Percentiles rank a stretch among this genome's conserved stretches.
Conservation (phyloP, 192 early-diverging fungal genomes). For the Rhizophagus sp. region DNA sequence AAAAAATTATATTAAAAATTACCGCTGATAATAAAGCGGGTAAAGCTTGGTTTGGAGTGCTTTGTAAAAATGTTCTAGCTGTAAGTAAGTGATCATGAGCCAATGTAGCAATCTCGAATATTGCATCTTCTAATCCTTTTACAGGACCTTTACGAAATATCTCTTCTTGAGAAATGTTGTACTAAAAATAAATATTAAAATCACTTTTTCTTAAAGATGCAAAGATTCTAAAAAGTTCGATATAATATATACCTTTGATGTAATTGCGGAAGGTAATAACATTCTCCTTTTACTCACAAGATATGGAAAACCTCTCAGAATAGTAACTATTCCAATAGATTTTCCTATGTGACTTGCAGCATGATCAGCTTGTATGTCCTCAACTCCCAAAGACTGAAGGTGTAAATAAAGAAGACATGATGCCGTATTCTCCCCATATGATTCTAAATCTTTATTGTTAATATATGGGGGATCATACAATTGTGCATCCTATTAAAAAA, state of each 20-base stretch:
- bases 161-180: slow-evolving; percentile 74
- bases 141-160: slow-evolving; percentile 62
- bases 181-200: slow-evolving; percentile 45
- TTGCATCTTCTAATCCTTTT: slow-evolving; percentile 69
- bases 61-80: slow-evolving; percentile 61
- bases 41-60: slow-evolving; percentile 60
- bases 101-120: slow-evolving; percentile 84
- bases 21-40: slow-evolving; percentile 76
- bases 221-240: background rate
- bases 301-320: slow-evolving; percentile 74
- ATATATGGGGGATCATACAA: slow-evolving; percentile 68
- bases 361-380: slow-evolving; percentile 84
- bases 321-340: slow-evolving; percentile 77
- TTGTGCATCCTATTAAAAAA: slow-evolving; percentile 50
- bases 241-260: slow-evolving; percentile 63
- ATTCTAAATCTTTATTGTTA: slow-evolving; percentile 76
- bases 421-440: slow-evolving; percentile 86
- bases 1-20: slow-evolving; percentile 20
- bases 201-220: background rate
- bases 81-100: slow-evolving; percentile 78
- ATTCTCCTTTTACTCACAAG: slow-evolving; percentile 67
- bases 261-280: slow-evolving; percentile 74
- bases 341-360: slow-evolving; percentile 89
- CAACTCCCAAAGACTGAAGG: slow-evolving; percentile 81
- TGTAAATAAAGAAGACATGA: slow-evolving; percentile 88